Percentiles rank a stretch among this genome's conserved stretches.
phyloP scores from a whole-genome alignment of 1,139 yeast species.

The Kodamaea derodonti region DNA sequence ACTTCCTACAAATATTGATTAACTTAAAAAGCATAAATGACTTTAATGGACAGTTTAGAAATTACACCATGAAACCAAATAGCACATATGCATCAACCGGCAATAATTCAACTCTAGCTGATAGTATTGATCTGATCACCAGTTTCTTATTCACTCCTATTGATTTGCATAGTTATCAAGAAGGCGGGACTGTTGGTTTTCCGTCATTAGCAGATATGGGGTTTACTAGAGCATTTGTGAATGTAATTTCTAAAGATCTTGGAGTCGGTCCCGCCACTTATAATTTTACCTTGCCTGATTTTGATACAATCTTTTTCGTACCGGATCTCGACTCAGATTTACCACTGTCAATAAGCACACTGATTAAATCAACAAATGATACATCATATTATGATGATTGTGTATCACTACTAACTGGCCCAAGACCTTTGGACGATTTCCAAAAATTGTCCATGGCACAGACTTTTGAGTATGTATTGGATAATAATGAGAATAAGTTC shows the following conservation, averaged over 20 bases:
- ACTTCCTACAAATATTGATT: constrained; percentile 51
- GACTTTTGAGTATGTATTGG: constrained; percentile 40
- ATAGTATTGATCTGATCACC: constrained; percentile 18
- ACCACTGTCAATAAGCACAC: constrained; percentile 2
- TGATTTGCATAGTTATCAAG: constrained; percentile 13
- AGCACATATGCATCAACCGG: constrained; percentile 14
- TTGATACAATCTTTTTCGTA: constrained; percentile 17
- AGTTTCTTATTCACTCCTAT: constrained; percentile 26
- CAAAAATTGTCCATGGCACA: constrained; percentile 17
- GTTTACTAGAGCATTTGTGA: constrained; percentile 38
- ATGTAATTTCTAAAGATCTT: constrained; percentile 28
- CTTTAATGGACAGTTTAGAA: background rate
- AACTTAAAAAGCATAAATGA: constrained; percentile 31
- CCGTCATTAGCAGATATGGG: constrained; percentile 37
- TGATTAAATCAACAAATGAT: constrained; percentile 3
- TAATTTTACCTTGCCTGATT: constrained; percentile 20
- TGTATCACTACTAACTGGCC: constrained; percentile 10
- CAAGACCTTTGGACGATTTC: constrained; percentile 11
- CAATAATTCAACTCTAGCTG: constrained; percentile 29
- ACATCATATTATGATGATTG: constrained; percentile 5
- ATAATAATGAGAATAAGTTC: constrained; percentile 27
- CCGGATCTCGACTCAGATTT: constrained; percentile 3
- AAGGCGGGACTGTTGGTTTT: background rate
- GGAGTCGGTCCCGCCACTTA: constrained; percentile 16
- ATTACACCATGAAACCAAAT: background rate